Base-by-base conservation (phyloP, 2,329 filamentous ascomycete species). In the Aspergillus fumigatiaffinis region DNA sequence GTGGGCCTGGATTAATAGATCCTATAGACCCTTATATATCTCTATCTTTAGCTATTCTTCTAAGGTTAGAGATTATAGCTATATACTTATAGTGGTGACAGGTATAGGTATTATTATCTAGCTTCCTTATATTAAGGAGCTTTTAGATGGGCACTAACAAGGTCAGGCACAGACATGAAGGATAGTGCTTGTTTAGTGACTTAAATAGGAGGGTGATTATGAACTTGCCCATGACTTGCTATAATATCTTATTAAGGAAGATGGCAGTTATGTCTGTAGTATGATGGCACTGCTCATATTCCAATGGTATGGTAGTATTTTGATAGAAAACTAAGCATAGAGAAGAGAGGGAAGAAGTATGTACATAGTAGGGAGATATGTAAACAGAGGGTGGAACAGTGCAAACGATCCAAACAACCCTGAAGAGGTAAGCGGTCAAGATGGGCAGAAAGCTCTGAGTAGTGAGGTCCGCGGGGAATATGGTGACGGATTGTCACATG, bases 101-200 rank as follows among this genome's bases (percentile, higher is more conserved):
- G 64, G 68, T n/a, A 74, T 74, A 41, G 64, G 71, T 2, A 74
- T 76, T 35, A 60, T 64, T n/a, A 65, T 67, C 38, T 59, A 72
- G 42, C 57, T 76, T 50, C 69, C 61, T 8, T 74, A 73, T 60
- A 65, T 76, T 7, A 73, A 72, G 50, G 60, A 73, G 55, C 62
- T 76, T 6, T 61, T 76, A 9, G 58, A 72, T 26, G 60, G 64
- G 14, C 63, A 67, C 54, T 54, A 68, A 32, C 60, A 62, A 17
- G 61, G 61, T 46, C 38, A 60, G 48, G 57, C 68, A 48, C 50
- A 51, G 12, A 69, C 65, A 51, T 51, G 61, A 35, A 53, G 52
- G n/a, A 70, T 74, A 32, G 58, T 64, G 21, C 56, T 74, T 7
- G 55, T 73, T 10, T 74, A 57, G 69, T 56, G 72, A 53, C 49